phyloP scores from a whole-genome alignment of 2,329 filamentous ascomycete genomes.

The Paracorniculantispora psalliotae region DNA sequence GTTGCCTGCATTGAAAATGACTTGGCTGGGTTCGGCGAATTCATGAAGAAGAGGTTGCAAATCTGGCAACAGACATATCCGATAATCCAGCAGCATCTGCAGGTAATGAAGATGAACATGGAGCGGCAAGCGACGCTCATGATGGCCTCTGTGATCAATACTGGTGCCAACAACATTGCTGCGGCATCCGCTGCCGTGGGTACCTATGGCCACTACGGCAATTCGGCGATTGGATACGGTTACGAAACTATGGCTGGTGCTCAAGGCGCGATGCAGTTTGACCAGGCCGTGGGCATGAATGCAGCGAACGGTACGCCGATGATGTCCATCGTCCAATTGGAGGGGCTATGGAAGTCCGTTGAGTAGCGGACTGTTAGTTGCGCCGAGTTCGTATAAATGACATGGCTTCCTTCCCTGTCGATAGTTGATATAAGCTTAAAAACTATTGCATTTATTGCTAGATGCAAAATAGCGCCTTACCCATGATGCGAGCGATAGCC shows the following conservation, averaged over 20 bases:
- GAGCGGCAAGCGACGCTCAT: background rate
- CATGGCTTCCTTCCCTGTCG: background rate
- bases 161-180: background rate
- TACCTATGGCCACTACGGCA: background rate
- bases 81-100: conserved; percentile 5
- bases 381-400: background rate
- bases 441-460: too few relatives aligned
- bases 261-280: background rate
- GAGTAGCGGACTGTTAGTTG: background rate
- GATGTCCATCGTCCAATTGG: background rate
- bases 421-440: background rate
- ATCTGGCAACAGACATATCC: conserved; percentile 8
- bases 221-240: background rate
- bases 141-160: conserved; percentile 6
- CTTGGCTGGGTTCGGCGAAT: background rate
- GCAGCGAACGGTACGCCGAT: background rate
- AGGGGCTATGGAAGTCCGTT: conserved; percentile 4
- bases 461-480: too few relatives aligned
- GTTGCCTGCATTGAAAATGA: background rate
- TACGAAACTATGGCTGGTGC: conserved; percentile 5
- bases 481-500: conserved; percentile 1
- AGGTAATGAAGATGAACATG: conserved; percentile 1
- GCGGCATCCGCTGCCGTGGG: background rate
- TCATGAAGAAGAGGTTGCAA: background rate
- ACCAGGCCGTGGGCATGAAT: background rate